A percentile compares a stretch with the other conserved stretches of the same genome.
Conservation (phyloP, 495 filamentous ascomycete species). For the Lasiosphaeriaceae sp. region DNA sequence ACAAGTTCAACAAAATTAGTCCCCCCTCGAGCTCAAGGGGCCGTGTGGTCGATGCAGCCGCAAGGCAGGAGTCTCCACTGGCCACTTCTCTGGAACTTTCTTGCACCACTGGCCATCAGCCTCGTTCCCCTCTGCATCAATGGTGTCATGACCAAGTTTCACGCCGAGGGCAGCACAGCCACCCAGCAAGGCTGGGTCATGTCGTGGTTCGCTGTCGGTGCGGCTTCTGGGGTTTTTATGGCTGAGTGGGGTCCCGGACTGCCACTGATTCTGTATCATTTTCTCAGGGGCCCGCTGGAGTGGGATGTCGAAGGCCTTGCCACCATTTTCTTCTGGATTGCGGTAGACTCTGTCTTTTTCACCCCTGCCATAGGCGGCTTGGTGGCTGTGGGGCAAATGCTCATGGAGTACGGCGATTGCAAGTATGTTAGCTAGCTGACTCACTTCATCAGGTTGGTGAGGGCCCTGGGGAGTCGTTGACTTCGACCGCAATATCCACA, state of each 20-base stretch:
- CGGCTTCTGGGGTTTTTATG: background rate
- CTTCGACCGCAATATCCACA: too few species aligned
- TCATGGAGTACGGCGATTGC: background rate
- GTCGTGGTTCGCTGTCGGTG: background rate
- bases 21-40: too few species aligned
- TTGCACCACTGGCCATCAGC: background rate
- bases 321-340: background rate
- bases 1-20: too few species aligned
- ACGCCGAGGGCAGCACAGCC: background rate
- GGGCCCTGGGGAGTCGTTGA: too few species aligned
- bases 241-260: background rate
- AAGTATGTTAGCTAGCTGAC: too few species aligned
- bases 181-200: background rate
- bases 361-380: background rate
- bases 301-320: background rate
- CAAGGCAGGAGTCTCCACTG: background rate
- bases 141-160: background rate
- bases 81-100: background rate
- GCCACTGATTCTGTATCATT: background rate
- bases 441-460: too few species aligned
- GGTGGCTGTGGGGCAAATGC: background rate
- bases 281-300: background rate
- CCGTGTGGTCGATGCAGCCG: too few species aligned
- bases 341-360: background rate
- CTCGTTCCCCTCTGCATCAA: background rate